A percentile compares a stretch with the other conserved stretches of the same genome.
phyloP scores from a whole-genome alignment of 2,329 filamentous ascomycete species.

The Colletotrichum lupini region DNA sequence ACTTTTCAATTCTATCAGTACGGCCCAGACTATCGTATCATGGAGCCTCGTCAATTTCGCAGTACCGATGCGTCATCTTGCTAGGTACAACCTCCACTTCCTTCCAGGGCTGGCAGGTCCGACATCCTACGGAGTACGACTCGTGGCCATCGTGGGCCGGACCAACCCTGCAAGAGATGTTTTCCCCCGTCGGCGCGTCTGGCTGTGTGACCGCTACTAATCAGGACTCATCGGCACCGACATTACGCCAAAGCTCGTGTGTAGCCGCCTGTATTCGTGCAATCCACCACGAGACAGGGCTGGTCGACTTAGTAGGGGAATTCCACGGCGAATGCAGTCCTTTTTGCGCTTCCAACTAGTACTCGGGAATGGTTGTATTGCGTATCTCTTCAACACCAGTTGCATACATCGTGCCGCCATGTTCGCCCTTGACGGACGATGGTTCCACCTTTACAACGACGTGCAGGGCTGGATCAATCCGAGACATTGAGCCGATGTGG shows the following conservation, averaged over 20 bases:
- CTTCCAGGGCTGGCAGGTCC: slow-evolving; percentile 3
- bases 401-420: background rate
- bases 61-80: background rate
- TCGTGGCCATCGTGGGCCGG: slow-evolving; percentile 22
- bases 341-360: background rate
- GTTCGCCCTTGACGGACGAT: slow-evolving; percentile 10
- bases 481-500: slow-evolving; percentile 32
- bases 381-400: background rate
- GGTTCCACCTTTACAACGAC: slow-evolving; percentile 13
- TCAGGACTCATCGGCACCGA: background rate
- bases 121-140: slow-evolving; percentile 5
- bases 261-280: no score
- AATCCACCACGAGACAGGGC: background rate
- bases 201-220: background rate
- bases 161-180: slow-evolving; percentile 15
- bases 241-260: background rate
- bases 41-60: background rate
- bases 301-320: background rate
- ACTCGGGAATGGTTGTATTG: background rate
- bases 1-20: background rate
- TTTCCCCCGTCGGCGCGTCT: slow-evolving; percentile 1
- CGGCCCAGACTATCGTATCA: background rate
- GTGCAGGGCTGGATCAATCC: slow-evolving; percentile 23
- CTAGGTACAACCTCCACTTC: slow-evolving; percentile 2
- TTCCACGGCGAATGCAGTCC: background rate